Base-by-base conservation (phyloP, 1,284 basidiomycete species). In the Ustilago lituana region DNA sequence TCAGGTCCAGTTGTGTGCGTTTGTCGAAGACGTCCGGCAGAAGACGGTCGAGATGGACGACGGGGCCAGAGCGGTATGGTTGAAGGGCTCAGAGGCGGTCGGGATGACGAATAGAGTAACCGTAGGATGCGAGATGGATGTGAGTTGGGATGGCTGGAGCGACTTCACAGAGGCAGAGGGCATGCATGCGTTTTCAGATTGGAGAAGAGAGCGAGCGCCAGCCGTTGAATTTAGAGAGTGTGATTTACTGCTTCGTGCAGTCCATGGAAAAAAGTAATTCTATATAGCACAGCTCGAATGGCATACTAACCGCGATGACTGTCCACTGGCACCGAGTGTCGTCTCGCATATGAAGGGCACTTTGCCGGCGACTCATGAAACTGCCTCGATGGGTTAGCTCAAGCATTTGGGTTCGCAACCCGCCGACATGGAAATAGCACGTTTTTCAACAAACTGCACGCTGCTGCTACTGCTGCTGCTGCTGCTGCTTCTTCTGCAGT, bases 101-200 rank as follows among this genome's bases (percentile, higher is more conserved):
- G 33, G 55, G 47, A 65, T 65, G 62, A 59, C 62, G 62, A 64
- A 58, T 64, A 50, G 29, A 32, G 45, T 31, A 22, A 11, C 15
- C 22, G 41, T 22, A 41, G 52, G 43, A 38, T 53, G 36, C 20
- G 29, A 29, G 47, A 26, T 55, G 46, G 38, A 36, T 38, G 45
- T 20, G 19, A 10, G 31, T 46, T 27, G 45, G 14, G 33, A 57
- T 40, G 50, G 55, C 60, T 63, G 23, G 54, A 57, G 61, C 61
- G 61, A 64, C 54, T 48, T 57, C 31, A 14, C 6, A 29, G 7
- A 29, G 12, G 9, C 8, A 44, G 36, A 19, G 24, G 24, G 37
- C 24, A 14, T n/a, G 39, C 39, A n/a, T n/a, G n/a, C n/a, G n/a
- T n/a, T n/a, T n/a, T n/a, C n/a, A n/a, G n/a, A n/a, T n/a, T n/a